These are phyloP conservation scores for Cerrena zonata DNA, from an alignment of 1,284 basidiomycete species.

Conservation along the genomic window DNA sequence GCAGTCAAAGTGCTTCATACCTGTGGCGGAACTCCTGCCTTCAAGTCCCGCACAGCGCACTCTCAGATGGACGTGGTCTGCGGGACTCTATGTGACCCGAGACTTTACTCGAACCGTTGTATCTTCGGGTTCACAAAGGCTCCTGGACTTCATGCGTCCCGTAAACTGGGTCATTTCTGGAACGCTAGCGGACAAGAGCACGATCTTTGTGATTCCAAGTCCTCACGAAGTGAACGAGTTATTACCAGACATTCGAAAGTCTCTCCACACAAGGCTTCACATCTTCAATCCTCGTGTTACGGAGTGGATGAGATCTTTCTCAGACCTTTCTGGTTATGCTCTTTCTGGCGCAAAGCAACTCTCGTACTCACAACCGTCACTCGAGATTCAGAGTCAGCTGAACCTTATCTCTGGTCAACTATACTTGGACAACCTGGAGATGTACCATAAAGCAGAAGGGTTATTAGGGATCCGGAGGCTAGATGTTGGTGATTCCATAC, in stretches of 20 bases:
- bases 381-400: slow-evolving; percentile 30
- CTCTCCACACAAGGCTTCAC: background rate
- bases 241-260: background rate
- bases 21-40: background rate
- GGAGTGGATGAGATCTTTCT: background rate
- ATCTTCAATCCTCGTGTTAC: background rate
- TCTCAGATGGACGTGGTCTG: background rate
- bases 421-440: slow-evolving; percentile 29
- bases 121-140: background rate
- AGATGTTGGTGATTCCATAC: slow-evolving; percentile 29
- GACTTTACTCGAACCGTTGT: background rate
- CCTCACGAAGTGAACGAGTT: background rate
- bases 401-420: slow-evolving; percentile 42
- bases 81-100: background rate
- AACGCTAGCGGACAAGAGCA: background rate
- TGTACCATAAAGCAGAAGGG: slow-evolving; percentile 30
- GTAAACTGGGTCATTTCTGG: background rate
- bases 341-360: background rate
- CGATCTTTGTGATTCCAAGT: background rate
- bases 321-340: background rate
- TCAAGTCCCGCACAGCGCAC: background rate
- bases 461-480: slow-evolving; percentile 24
- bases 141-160: background rate
- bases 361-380: slow-evolving; percentile 4
- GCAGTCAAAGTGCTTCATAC: background rate